phyloP scores from a whole-genome alignment of 169 alveolate genomes.

The Besnoitia besnoiti region DNA sequence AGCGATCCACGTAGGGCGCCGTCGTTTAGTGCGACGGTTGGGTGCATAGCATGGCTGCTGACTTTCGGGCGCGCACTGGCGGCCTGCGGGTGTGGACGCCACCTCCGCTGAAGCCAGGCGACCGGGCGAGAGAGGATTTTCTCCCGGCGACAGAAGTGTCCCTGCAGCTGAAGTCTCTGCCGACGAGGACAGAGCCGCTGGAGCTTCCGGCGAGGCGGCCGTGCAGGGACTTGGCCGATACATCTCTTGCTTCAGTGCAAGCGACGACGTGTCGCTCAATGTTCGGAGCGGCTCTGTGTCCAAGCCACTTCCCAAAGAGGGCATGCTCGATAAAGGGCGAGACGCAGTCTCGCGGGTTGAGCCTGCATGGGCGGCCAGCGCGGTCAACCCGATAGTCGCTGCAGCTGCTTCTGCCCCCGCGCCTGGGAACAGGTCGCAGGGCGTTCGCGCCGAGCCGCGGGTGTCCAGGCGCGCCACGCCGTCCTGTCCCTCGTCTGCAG shows the following conservation, averaged over 20 bases:
- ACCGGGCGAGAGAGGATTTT: background rate
- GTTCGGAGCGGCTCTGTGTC: no score
- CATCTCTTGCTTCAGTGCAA: background rate
- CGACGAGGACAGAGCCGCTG: background rate
- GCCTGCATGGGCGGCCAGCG: no score
- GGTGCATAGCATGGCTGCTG: background rate
- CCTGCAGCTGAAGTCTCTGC: background rate
- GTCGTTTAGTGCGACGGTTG: background rate
- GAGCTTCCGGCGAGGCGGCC: background rate
- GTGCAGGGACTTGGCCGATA: background rate
- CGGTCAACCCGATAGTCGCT: no score
- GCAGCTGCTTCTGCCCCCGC: no score
- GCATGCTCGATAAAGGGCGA: no score
- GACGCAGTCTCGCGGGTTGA: no score
- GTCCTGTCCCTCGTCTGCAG: background rate
- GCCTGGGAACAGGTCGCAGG: no score
- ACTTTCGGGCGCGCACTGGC: background rate
- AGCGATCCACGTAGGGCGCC: background rate
- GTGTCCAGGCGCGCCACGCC: no score
- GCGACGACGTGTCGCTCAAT: no score
- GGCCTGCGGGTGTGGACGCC: background rate
- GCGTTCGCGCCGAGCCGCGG: no score
- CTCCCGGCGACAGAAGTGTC: background rate
- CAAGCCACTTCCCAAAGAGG: no score
- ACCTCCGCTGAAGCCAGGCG: background rate